phyloP scores from a whole-genome alignment of 768 basidiomycete genomes.

The Pulveroboletus ravenelii region DNA sequence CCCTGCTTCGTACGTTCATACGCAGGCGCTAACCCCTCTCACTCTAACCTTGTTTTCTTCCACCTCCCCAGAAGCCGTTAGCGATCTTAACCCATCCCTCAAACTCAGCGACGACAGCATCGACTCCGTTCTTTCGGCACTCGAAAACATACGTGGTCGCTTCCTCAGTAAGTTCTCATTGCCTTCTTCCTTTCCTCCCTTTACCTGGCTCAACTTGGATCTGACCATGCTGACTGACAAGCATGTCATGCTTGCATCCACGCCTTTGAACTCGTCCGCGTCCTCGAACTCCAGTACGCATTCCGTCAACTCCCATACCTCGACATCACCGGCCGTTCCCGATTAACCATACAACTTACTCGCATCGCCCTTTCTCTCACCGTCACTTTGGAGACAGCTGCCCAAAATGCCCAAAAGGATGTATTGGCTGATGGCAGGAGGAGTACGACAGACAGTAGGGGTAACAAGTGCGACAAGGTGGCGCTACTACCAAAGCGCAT shows the following conservation, averaged over 20 bases:
- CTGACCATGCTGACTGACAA: conserved; percentile 21
- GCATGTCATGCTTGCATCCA: conserved; percentile 75
- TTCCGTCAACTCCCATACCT: conserved; percentile 75
- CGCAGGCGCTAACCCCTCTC: not conserved
- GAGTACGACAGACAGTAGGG: conserved; percentile 6
- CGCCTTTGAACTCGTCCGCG: conserved; percentile 67
- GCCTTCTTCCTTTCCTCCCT: not conserved
- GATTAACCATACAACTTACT: conserved; percentile 71
- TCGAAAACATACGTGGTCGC: conserved; percentile 68
- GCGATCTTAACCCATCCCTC: conserved; percentile 75
- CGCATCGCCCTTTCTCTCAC: conserved; percentile 74
- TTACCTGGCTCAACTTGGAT: not conserved
- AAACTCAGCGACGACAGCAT: conserved; percentile 76
- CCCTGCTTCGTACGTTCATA: conserved; percentile 56
- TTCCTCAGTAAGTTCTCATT: conserved; percentile 52
- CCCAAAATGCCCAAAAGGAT: conserved; percentile 38
- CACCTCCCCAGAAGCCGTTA: conserved; percentile 55
- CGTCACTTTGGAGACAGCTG: conserved; percentile 65
- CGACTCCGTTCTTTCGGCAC: conserved; percentile 63
- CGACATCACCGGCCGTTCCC: conserved; percentile 69
- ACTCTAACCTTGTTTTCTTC: not conserved
- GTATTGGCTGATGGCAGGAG: not conserved
- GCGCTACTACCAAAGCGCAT: conserved; percentile 53
- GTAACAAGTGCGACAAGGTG: conserved; percentile 16
- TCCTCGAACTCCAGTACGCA: conserved; percentile 77